A percentile compares a stretch with the other conserved stretches of the same genome.
Conservation (phyloP, 148 eudicot genomes). For the Rheum nobile region DNA sequence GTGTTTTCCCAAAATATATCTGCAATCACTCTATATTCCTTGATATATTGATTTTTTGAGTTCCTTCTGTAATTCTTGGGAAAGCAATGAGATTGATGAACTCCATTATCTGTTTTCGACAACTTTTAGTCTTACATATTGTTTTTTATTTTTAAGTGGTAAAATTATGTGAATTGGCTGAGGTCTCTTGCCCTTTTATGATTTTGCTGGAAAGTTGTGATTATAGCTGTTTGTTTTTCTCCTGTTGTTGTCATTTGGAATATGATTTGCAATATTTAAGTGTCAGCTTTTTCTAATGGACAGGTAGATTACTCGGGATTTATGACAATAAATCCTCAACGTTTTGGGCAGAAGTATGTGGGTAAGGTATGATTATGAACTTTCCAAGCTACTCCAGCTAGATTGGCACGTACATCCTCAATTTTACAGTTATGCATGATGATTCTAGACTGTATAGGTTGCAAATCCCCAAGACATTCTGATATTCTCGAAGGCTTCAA, state of each 20-base stretch:
- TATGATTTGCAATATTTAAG: background rate
- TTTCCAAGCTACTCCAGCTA: background rate
- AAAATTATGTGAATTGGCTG: background rate
- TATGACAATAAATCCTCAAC: constrained; percentile 98
- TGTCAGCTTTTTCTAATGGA: constrained; percentile 14
- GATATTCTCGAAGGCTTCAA: constrained; percentile 75
- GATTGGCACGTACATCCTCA: background rate
- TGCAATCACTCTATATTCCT: background rate
- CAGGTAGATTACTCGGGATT: constrained; percentile 98
- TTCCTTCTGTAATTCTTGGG: background rate
- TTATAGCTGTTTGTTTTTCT: background rate
- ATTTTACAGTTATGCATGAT: constrained; percentile 9
- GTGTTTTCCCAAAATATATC: background rate
- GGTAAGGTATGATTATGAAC: constrained; percentile 67
- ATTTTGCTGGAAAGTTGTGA: background rate
- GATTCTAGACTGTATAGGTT: constrained; percentile 39
- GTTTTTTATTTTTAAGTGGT: background rate
- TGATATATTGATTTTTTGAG: background rate
- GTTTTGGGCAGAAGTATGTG: constrained; percentile 96
- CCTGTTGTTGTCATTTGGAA: background rate
- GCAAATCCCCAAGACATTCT: constrained; percentile 99
- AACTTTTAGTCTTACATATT: background rate
- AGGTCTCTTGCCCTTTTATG: background rate
- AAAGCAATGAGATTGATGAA: background rate
- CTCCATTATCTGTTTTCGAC: background rate